Evolutionary conservation across 805 yeast species (phyloP).

Genomic region (Wickerhamomyces alni): DNA sequence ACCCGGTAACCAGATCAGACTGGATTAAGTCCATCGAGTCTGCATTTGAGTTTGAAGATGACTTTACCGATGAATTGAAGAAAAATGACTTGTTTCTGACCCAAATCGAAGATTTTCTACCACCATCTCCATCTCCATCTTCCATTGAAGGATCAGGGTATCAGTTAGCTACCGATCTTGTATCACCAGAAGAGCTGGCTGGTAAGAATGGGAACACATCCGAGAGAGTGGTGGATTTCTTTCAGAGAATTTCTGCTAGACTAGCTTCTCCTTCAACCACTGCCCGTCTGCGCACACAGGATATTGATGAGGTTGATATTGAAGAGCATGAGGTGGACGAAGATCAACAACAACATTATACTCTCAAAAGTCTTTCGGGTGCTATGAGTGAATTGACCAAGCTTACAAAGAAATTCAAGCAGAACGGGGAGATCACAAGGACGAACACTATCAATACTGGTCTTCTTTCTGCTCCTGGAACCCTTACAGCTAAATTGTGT

Average conservation of each 20-base stretch:
- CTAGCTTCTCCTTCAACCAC: neutral
- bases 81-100: constrained; percentile 1
- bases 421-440: no score
- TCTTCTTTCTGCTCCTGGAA: constrained; percentile 1
- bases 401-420: no score
- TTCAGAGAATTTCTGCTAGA: no score
- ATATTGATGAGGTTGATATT: no score
- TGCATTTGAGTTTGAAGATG: constrained; percentile 16
- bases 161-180: no score
- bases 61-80: constrained; percentile 9
- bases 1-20: constrained; percentile 7
- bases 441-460: constrained; percentile 7
- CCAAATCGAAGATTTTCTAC: neutral
- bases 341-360: no score
- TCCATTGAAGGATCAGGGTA: neutral
- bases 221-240: no score
- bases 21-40: constrained; percentile 14
- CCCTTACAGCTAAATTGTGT: constrained; percentile 3
- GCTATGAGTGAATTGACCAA: no score
- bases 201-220: no score
- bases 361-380: no score
- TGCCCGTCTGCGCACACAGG: constrained; percentile 7
- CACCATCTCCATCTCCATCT: neutral
- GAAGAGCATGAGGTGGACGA: no score
- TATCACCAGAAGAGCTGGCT: no score